These are phyloP conservation scores for Fusarium agapanthi DNA, from an alignment of 2,329 filamentous ascomycete species.

Conservation along the genomic window DNA sequence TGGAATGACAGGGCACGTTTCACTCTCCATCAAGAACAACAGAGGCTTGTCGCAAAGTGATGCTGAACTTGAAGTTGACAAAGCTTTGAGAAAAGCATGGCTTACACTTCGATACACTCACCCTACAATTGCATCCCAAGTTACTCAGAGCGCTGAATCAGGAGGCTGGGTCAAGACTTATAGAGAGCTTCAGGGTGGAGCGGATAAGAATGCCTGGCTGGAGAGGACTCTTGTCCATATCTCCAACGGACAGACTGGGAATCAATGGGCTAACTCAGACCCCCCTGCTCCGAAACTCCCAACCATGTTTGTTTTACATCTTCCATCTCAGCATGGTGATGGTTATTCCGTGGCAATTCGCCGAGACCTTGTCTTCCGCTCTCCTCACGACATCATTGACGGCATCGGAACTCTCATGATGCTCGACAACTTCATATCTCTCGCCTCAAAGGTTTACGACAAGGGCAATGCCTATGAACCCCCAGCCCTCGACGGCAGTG, in stretches of 20 bases:
- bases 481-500: slow-evolving; percentile 33
- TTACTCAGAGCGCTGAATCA: slow-evolving; percentile 23
- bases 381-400: slow-evolving; percentile 52
- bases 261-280: slow-evolving; percentile 48
- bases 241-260: slow-evolving; percentile 36
- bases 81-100: slow-evolving; percentile 48
- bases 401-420: slow-evolving; percentile 50
- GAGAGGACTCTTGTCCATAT: slow-evolving; percentile 43
- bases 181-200: not conserved
- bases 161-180: slow-evolving; percentile 44
- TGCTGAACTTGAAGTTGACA: slow-evolving; percentile 33
- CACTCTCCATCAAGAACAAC: slow-evolving; percentile 31
- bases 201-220: slow-evolving; percentile 40
- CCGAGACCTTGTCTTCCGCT: slow-evolving; percentile 48
- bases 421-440: slow-evolving; percentile 43
- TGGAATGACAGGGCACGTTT: slow-evolving; percentile 52
- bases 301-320: slow-evolving; percentile 46
- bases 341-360: not conserved
- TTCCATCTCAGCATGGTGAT: not conserved
- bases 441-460: slow-evolving; percentile 36
- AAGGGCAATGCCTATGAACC: slow-evolving; percentile 5
- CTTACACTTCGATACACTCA: slow-evolving; percentile 45
- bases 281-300: slow-evolving; percentile 45
- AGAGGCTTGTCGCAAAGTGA: not conserved
- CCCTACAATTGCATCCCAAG: slow-evolving; percentile 46